Base-by-base conservation (phyloP, 2,329 filamentous ascomycete species). In the Neonectria magnoliae region DNA sequence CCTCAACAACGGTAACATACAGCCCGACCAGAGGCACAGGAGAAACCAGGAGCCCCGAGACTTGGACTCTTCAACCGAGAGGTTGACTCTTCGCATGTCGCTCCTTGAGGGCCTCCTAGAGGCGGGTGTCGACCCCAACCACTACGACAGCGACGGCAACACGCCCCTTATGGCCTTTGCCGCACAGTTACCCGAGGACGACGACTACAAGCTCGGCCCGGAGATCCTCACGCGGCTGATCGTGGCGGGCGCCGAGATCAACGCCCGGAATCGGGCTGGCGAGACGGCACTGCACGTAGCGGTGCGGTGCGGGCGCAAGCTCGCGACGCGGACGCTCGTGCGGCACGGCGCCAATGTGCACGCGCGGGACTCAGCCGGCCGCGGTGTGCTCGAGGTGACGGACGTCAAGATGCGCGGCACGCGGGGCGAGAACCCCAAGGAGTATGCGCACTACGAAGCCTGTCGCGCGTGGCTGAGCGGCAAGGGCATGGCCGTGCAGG, bases 151-250 rank as follows among this genome's bases (percentile, higher is more conserved):
- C 4, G 67, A 76, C 18, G 87, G 87, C 41, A 81, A 83, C 70
- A 88, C 87, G 0, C 84, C 85, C 1, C 80, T 89, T 14, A 88
- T 88, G 82, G 79, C 83, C 0, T 88, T 88, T 68, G 81, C 83
- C 11, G 78, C 81, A 0, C 79, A 86, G 54, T 79, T 85, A 1
- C 79, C 82, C 2, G 83, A 84, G 66, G 83, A 86, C 22, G 83
- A 85, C 25, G 83, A 85, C 67, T 82, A 86, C 70, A 82, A 79
- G 68, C 68, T 76, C 18, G 82, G 84, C 0, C 81, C 85, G 1
- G 65, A 72, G 4, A 83, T 87, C 7, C 74, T 88, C 5, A 75
- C 80, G 56, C 70, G 77, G 0, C 79, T 88, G 1, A 68, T 86
- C 18, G 62, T 74, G 0, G 73, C 72, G 0, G 83, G 84, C 1